Conservation (phyloP, 208 protist species). For the Trypanosoma melophagium region DNA sequence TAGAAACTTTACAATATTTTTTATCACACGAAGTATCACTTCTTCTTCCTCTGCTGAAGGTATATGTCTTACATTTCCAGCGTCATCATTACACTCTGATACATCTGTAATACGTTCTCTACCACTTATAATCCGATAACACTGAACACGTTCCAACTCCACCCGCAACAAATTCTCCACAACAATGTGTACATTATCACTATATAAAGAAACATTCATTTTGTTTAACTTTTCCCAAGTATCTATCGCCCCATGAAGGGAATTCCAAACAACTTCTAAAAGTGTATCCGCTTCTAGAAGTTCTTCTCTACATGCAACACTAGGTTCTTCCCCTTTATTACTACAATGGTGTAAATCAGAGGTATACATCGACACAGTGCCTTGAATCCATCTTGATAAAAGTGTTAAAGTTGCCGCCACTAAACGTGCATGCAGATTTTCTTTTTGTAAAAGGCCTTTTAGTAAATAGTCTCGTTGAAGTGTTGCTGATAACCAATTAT, state of each 20-base stretch:
- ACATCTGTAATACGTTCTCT: no score
- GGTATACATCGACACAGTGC: constrained; percentile 47
- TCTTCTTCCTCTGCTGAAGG: constrained; percentile 68
- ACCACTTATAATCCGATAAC: constrained; percentile 50
- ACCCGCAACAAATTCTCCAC: constrained; percentile 58
- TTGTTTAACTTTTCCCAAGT: constrained; percentile 25
- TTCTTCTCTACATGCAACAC: constrained; percentile 34
- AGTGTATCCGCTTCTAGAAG: constrained; percentile 67
- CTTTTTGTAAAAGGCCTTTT: constrained; percentile 70
- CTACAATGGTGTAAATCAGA: constrained; percentile 5
- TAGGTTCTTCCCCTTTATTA: neutral
- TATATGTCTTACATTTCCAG: constrained; percentile 29
- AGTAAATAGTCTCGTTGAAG: constrained; percentile 79
- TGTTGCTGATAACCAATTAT: constrained; percentile 72
- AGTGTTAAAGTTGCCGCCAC: constrained; percentile 67
- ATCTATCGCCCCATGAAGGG: constrained; percentile 47
- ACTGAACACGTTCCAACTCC: constrained; percentile 71
- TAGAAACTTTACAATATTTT: constrained; percentile 84
- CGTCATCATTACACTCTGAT: no score
- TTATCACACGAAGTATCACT: constrained; percentile 54
- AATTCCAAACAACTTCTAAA: constrained; percentile 68
- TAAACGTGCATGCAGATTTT: constrained; percentile 73
- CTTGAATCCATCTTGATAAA: constrained; percentile 74
- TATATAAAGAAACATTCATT: constrained; percentile 41
- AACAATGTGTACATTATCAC: constrained; percentile 65